phyloP scores from a whole-genome alignment of 2,329 filamentous ascomycete genomes.

The Neonectria sp. region DNA sequence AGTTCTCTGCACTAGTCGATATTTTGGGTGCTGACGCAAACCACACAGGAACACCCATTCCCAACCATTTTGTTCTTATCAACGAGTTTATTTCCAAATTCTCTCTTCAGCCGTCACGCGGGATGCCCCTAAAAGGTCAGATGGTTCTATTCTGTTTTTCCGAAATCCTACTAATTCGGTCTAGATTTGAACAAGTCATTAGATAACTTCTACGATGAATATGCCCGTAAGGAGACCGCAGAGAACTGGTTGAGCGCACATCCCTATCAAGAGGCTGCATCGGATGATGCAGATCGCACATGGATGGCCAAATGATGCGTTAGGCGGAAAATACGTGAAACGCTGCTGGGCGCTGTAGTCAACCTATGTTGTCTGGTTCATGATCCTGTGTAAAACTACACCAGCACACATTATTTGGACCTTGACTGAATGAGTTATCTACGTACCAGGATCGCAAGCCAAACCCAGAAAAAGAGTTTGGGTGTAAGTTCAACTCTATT shows the following conservation, averaged over 20 bases:
- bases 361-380: neutral
- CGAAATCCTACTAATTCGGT: constrained; percentile 3
- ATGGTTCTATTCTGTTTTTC: neutral
- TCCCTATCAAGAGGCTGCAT: constrained; percentile 25
- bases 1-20: neutral
- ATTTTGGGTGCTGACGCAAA: neutral
- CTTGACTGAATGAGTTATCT: neutral
- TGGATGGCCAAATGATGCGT: constrained; percentile 21
- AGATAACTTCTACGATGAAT: constrained; percentile 30
- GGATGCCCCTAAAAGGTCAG: constrained; percentile 37
- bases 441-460: neutral
- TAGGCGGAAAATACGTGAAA: neutral
- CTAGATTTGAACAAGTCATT: constrained; percentile 32
- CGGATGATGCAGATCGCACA: constrained; percentile 27
- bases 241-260: constrained; percentile 28
- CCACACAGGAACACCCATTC: constrained; percentile 29
- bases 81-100: constrained; percentile 34
- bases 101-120: constrained; percentile 38
- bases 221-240: constrained; percentile 21
- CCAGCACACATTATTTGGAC: neutral
- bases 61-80: constrained; percentile 33
- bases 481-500: too few relatives aligned
- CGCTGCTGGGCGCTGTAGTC: neutral
- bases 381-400: neutral
- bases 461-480: too few relatives aligned